phyloP scores from a whole-genome alignment of 2,329 filamentous ascomycete genomes.

The Leptographium lundbergii region DNA sequence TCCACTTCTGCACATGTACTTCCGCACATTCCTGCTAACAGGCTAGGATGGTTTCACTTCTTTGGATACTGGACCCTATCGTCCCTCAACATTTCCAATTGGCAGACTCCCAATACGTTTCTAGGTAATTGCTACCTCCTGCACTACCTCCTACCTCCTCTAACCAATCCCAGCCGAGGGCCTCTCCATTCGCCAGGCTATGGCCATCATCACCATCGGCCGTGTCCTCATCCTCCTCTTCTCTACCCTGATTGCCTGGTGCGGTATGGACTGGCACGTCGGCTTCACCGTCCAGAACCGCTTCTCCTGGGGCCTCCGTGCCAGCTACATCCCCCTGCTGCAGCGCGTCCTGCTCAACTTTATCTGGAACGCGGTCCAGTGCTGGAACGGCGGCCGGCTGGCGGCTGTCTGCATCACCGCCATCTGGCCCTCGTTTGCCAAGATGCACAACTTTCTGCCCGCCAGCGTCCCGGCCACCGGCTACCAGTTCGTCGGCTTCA shows the following conservation, averaged over 20 bases:
- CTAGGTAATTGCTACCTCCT: neutral
- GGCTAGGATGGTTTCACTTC: conserved; percentile 9
- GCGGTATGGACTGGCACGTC: conserved; percentile 35
- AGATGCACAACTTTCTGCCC: conserved; percentile 15
- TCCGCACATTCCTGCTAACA: neutral
- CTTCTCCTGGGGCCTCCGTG: conserved; percentile 35
- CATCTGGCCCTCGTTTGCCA: conserved; percentile 16
- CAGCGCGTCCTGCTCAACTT: conserved; percentile 36
- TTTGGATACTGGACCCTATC: conserved; percentile 8
- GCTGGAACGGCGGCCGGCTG: conserved; percentile 24
- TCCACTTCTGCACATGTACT: neutral
- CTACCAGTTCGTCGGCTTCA: conserved; percentile 21
- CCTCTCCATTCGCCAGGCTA: conserved; percentile 32
- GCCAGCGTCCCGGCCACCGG: conserved; percentile 17
- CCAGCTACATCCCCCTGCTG: conserved; percentile 32
- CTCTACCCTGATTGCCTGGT: conserved; percentile 31
- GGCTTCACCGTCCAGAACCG: conserved; percentile 37
- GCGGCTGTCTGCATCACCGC: conserved; percentile 22
- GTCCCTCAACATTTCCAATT: conserved; percentile 9
- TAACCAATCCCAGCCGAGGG: conserved; percentile 14
- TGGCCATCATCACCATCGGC: conserved; percentile 32
- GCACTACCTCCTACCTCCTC: neutral
- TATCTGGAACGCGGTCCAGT: conserved; percentile 36
- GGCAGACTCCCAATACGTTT: conserved; percentile 9
- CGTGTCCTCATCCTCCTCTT: conserved; percentile 29